Percentiles rank a stretch among this genome's conserved stretches.
Evolutionary conservation across 164 flowering plant species (phyloP).

Genomic region (Magnolia kwangsiensis): DNA sequence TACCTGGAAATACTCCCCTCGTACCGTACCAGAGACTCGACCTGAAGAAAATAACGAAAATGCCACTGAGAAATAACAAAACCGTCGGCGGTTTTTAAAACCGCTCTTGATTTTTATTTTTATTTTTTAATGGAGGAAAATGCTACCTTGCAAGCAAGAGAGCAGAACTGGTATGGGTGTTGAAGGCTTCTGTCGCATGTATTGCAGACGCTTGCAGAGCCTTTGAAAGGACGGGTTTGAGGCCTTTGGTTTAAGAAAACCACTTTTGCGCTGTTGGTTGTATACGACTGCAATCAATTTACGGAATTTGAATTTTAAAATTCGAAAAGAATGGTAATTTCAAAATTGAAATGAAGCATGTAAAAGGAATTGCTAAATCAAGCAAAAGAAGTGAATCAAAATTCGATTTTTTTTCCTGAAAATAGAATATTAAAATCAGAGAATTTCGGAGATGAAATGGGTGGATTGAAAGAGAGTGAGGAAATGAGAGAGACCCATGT

Average conservation of each 20-base stretch:
- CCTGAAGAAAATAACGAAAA: constrained; percentile 8
- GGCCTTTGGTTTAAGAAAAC: constrained; percentile 33
- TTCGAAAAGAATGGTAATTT: not conserved
- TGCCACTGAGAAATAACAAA: not conserved
- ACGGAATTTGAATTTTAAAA: not conserved
- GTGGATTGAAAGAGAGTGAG: not conserved
- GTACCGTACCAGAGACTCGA: constrained; percentile 12
- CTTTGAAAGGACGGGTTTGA: constrained; percentile 23
- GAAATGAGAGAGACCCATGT: not conserved
- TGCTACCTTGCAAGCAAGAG: constrained; percentile 34
- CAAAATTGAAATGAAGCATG: not conserved
- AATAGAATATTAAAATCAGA: not conserved
- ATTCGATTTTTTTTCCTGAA: not conserved
- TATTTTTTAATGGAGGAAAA: not conserved
- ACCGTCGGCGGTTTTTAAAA: not conserved
- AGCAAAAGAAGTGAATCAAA: too few species aligned
- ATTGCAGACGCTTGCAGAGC: constrained; percentile 22
- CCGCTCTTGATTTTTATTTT: not conserved
- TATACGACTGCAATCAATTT: constrained; percentile 23
- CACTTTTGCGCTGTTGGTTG: constrained; percentile 32
- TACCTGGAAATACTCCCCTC: constrained; percentile 23
- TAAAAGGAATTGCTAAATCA: too few species aligned
- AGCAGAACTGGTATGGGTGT: constrained; percentile 30
- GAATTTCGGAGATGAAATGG: too few species aligned
- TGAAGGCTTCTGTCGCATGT: constrained; percentile 29